phyloP scores from a whole-genome alignment of 2,329 filamentous ascomycete species.

The Exophiala bonariae region DNA sequence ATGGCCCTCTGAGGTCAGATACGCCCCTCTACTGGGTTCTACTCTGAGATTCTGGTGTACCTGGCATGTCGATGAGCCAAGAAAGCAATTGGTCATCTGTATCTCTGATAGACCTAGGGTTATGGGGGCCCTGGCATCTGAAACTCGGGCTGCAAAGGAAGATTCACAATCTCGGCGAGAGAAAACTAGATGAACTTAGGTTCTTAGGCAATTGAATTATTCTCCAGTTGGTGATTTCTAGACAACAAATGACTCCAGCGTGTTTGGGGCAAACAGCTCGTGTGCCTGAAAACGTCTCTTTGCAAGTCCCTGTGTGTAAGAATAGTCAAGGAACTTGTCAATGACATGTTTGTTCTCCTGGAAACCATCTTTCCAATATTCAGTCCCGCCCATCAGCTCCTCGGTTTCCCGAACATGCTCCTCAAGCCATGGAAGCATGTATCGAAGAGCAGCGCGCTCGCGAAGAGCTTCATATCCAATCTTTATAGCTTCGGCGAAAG shows the following conservation, averaged over 20 bases:
- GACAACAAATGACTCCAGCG: constrained; percentile 7
- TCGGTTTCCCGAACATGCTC: constrained; percentile 22
- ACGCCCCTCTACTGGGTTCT: no score
- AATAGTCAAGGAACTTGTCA: constrained; percentile 23
- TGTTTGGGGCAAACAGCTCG: constrained; percentile 14
- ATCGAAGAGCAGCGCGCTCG: constrained; percentile 21
- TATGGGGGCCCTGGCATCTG: no score
- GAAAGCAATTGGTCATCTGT: no score
- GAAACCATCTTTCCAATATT: constrained; percentile 27
- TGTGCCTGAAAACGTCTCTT: constrained; percentile 18
- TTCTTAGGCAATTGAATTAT: no score
- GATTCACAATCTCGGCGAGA: no score
- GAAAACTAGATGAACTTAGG: no score
- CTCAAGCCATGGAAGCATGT: constrained; percentile 28
- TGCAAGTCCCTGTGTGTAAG: constrained; percentile 19
- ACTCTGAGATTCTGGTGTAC: no score
- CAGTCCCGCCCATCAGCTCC: constrained; percentile 5
- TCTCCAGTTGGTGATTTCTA: no score
- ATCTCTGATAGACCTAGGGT: no score
- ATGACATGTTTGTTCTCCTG: constrained; percentile 24
- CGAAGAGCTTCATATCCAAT: constrained; percentile 23
- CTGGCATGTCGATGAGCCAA: no score
- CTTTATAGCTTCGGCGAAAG: constrained; percentile 21
- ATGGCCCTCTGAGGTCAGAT: no score
- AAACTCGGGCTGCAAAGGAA: no score